Conservation (phyloP, 2,329 filamentous ascomycete genomes). For the Rhexocercosporidium sp. region DNA sequence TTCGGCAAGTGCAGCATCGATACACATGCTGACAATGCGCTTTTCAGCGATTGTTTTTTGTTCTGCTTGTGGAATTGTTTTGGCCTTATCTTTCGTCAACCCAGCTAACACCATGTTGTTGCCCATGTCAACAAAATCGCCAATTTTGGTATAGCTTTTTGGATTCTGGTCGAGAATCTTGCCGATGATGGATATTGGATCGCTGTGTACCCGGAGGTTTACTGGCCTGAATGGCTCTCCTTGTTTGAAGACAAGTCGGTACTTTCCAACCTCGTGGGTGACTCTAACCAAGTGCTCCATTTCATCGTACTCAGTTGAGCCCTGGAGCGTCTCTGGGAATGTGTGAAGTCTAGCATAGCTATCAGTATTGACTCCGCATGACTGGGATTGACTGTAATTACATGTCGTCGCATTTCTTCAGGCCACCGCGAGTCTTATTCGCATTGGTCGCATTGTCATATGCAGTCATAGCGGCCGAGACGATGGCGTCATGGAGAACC, state of each 20-base stretch:
- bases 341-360: constrained; percentile 58
- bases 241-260: constrained; percentile 78
- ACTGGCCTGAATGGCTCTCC: constrained; percentile 82
- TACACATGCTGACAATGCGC: constrained; percentile 79
- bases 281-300: constrained; percentile 71
- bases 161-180: constrained; percentile 79
- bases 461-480: constrained; percentile 67
- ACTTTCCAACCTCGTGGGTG: constrained; percentile 77
- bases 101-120: constrained; percentile 68
- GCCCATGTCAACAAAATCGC: constrained; percentile 74
- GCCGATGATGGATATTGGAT: constrained; percentile 74
- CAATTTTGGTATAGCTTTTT: constrained; percentile 74
- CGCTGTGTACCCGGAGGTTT: constrained; percentile 75
- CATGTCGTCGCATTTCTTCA: constrained; percentile 81
- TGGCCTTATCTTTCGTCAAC: constrained; percentile 43
- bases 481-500: constrained; percentile 63
- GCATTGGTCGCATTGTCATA: constrained; percentile 86
- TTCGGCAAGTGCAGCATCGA: constrained; percentile 76
- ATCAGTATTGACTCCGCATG: constrained; percentile 30
- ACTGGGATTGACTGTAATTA: constrained; percentile 46
- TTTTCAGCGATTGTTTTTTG: constrained; percentile 57
- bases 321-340: constrained; percentile 63
- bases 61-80: constrained; percentile 24
- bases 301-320: constrained; percentile 57
- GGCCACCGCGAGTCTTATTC: constrained; percentile 74